These are phyloP conservation scores for Camellia lanceoleosa DNA, from an alignment of 148 eudicot species.

Conservation along the genomic window DNA sequence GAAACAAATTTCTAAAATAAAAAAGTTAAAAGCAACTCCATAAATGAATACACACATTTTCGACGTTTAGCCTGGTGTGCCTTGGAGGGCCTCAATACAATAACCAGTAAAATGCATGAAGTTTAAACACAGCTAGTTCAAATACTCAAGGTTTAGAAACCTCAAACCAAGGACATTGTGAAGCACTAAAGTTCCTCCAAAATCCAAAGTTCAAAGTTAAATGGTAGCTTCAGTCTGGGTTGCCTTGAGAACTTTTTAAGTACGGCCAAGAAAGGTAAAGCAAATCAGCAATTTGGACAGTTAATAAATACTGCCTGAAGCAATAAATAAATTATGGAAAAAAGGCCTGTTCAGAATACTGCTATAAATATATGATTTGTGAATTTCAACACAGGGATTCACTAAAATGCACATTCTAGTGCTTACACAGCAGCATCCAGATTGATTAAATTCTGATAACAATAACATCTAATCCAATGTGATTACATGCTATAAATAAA, in stretches of 20 bases:
- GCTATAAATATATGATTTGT: no score
- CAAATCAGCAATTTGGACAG: not conserved
- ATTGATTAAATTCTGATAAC: not conserved
- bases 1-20: no score
- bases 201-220: not conserved
- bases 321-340: not conserved
- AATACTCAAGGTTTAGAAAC: not conserved
- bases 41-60: no score
- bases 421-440: constrained; percentile 9
- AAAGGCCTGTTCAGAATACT: not conserved
- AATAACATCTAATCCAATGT: not conserved
- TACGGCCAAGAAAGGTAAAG: no score
- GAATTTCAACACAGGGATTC: no score
- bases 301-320: not conserved
- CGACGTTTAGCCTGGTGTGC: no score
- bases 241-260: no score
- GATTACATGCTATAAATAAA: not conserved
- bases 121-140: constrained; percentile 3
- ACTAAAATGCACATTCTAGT: constrained; percentile 3
- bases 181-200: not conserved
- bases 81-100: not conserved
- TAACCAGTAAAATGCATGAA: not conserved
- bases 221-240: not conserved
- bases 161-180: not conserved
- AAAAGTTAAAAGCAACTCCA: no score